Percentiles rank a stretch among this genome's conserved stretches.
These are phyloP conservation scores for Diphasiastrum complanatum DNA, from an alignment of 83 land plant genomes.

Conservation along the genomic window DNA sequence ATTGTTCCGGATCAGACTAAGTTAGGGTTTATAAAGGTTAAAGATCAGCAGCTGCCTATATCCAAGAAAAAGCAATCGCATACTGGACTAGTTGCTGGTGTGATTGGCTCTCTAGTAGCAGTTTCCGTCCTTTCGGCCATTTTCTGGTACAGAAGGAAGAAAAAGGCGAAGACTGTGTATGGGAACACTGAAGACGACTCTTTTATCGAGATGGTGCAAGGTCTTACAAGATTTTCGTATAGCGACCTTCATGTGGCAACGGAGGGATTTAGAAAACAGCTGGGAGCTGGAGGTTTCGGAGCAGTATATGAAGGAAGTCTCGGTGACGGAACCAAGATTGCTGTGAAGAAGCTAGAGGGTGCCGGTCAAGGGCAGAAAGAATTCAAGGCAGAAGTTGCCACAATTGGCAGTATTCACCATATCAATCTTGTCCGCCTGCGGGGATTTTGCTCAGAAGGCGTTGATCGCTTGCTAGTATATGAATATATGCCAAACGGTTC, in stretches of 20 bases:
- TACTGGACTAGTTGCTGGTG: no score
- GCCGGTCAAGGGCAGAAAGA: constrained; percentile 23
- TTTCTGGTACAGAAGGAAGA: no score
- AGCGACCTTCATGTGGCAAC: background rate
- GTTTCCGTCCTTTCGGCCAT: no score
- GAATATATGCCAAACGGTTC: constrained; percentile 27
- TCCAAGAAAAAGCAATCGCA: no score
- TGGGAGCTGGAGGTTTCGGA: constrained; percentile 19
- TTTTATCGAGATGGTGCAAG: constrained; percentile 1
- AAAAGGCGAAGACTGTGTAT: background rate
- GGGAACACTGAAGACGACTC: background rate
- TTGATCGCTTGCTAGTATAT: constrained; percentile 11
- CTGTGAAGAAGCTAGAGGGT: constrained; percentile 21
- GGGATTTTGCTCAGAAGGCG: constrained; percentile 18
- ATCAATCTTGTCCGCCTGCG: constrained; percentile 16
- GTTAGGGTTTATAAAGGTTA: no score
- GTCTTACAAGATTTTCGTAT: background rate
- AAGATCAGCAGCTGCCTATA: no score
- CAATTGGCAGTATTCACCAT: constrained; percentile 16
- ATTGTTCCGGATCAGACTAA: no score
- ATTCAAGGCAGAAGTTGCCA: constrained; percentile 21
- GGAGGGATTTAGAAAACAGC: background rate
- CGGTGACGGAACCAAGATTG: constrained; percentile 1
- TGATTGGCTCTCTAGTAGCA: no score
- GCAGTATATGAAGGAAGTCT: constrained; percentile 16